A percentile compares a stretch with the other conserved stretches of the same genome.
These are phyloP conservation scores for Alternaria consortialis DNA, from an alignment of 2,329 filamentous ascomycete species.

Conservation along the genomic window DNA sequence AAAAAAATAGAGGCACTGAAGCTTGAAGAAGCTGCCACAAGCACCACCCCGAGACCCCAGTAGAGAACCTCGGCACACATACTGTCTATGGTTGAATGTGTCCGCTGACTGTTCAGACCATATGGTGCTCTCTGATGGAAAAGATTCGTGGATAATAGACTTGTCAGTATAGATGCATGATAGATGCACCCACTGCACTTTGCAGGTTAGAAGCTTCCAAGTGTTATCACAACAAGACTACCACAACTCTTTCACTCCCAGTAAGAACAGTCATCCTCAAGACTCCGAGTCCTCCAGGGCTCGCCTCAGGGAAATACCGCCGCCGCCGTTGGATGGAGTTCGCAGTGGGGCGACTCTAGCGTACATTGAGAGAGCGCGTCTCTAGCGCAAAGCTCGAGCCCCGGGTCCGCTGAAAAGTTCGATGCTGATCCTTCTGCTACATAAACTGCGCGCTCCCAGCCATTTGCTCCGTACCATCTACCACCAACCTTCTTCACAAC, in stretches of 20 bases:
- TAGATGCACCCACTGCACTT: neutral
- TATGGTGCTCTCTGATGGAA: neutral
- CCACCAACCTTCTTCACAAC: constrained; percentile 30
- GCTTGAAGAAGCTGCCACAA: neutral
- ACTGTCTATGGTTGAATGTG: neutral
- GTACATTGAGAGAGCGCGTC: constrained; percentile 11
- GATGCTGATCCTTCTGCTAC: constrained; percentile 21
- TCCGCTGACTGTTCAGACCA: neutral
- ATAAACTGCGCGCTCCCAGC: constrained; percentile 25
- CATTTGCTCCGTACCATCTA: constrained; percentile 20
- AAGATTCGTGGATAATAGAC: no score
- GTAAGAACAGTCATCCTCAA: neutral
- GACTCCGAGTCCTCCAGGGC: neutral
- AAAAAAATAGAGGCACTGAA: neutral
- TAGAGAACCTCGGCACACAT: constrained; percentile 2
- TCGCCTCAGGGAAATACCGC: neutral
- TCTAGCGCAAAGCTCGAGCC: constrained; percentile 8
- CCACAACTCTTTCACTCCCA: neutral
- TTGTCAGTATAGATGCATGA: neutral
- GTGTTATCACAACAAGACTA: neutral
- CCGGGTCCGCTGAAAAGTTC: constrained; percentile 24
- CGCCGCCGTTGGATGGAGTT: constrained; percentile 8
- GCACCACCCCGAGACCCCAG: neutral
- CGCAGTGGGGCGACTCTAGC: constrained; percentile 13
- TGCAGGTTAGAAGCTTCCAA: neutral